Conservation (phyloP, 2,329 filamentous ascomycete species). For the Pseudopyrenochaeta lycopersici region DNA sequence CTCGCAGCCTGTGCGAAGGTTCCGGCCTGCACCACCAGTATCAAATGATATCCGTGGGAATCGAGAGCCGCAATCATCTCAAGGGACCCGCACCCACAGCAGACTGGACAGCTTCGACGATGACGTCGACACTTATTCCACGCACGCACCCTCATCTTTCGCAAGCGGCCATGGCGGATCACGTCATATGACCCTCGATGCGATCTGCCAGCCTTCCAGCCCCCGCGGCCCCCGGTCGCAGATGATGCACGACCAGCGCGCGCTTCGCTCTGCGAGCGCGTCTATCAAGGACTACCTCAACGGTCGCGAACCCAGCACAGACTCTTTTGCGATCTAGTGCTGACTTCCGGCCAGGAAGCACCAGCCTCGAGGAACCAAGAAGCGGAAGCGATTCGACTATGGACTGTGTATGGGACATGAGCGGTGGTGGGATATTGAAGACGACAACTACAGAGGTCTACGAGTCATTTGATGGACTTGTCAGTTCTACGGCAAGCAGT, state of each 20-base stretch:
- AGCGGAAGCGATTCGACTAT: neutral
- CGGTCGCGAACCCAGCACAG: slow-evolving; percentile 15
- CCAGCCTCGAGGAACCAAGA: neutral
- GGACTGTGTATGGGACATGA: neutral
- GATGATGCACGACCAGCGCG: slow-evolving; percentile 17
- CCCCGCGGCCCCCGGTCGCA: slow-evolving; percentile 6
- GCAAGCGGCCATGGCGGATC: slow-evolving; percentile 4
- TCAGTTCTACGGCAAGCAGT: neutral
- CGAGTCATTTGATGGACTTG: neutral
- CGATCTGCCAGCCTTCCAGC: slow-evolving; percentile 13
- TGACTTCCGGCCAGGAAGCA: neutral
- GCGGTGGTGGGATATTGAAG: neutral
- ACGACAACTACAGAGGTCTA: neutral
- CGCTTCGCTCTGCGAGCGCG: slow-evolving; percentile 14
- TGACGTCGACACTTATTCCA: neutral
- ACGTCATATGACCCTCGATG: slow-evolving; percentile 15
- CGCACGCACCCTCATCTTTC: slow-evolving; percentile 1
- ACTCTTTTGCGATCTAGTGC: slow-evolving; percentile 25
- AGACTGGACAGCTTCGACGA: slow-evolving; percentile 10
- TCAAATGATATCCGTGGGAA: slow-evolving; percentile 32
- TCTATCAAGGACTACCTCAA: slow-evolving; percentile 15
- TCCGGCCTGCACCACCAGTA: slow-evolving; percentile 44
- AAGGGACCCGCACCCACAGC: slow-evolving; percentile 4
- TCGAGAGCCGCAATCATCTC: slow-evolving; percentile 3
- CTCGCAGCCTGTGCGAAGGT: slow-evolving; percentile 27